phyloP scores from a whole-genome alignment of 805 yeast species.

The Sungouiella blattae region DNA sequence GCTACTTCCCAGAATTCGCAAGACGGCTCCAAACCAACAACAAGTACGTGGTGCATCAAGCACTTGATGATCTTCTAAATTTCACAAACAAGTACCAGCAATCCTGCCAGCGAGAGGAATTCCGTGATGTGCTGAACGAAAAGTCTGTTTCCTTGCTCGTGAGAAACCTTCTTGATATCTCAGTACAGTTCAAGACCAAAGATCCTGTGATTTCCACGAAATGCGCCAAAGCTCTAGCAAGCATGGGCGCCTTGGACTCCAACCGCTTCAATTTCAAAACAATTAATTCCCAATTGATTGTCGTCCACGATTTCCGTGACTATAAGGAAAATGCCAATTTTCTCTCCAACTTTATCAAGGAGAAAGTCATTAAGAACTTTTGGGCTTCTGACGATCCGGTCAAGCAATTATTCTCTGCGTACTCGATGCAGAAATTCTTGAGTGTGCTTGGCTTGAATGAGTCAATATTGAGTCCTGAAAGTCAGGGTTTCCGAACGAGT shows the following conservation, averaged over 20 bases:
- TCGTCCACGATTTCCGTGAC: conserved; percentile 61
- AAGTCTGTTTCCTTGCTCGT: conserved; percentile 43
- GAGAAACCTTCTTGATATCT: conserved; percentile 51
- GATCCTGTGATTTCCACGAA: conserved; percentile 49
- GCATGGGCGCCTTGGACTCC: conserved; percentile 74
- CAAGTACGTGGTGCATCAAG: conserved; percentile 69
- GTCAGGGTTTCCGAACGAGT: conserved; percentile 16
- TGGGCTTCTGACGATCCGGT: conserved; percentile 89
- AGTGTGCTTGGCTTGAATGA: conserved; percentile 52
- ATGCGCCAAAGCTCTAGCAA: conserved; percentile 68
- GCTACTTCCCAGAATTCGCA: conserved; percentile 49
- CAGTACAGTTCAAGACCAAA: conserved; percentile 50
- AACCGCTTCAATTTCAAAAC: conserved; percentile 47
- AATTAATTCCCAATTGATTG: conserved; percentile 42
- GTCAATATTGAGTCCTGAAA: conserved; percentile 15
- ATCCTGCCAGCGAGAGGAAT: conserved; percentile 43
- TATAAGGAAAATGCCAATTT: conserved; percentile 62
- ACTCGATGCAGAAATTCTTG: conserved; percentile 83
- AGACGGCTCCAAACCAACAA: conserved; percentile 60
- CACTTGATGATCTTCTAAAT: conserved; percentile 57
- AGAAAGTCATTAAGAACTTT: conserved; percentile 74
- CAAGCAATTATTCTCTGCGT: conserved; percentile 78
- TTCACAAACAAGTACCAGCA: conserved; percentile 51
- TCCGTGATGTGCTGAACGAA: conserved; percentile 27
- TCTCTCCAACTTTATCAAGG: conserved; percentile 60